phyloP scores from a whole-genome alignment of 2,329 filamentous ascomycete genomes.

The Lachnum nothofagi region DNA sequence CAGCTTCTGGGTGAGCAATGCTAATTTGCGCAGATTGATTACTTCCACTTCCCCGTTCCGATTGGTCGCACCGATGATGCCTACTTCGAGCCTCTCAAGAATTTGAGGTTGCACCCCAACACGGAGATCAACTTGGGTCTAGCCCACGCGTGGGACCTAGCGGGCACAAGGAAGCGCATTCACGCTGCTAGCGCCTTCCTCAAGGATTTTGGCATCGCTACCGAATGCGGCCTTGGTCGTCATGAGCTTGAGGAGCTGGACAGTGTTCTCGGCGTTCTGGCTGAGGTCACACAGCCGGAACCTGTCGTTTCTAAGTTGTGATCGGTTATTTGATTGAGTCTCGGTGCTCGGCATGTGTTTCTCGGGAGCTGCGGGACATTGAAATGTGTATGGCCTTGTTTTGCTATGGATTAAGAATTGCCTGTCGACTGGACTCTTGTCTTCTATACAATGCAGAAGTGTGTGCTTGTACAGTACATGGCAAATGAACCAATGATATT shows the following conservation, averaged over 20 bases:
- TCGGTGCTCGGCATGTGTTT: too few relatives aligned
- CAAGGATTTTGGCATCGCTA: conserved; percentile 36
- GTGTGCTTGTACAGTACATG: too few relatives aligned
- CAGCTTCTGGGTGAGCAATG: too few relatives aligned
- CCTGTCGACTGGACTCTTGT: too few relatives aligned
- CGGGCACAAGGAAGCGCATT: conserved; percentile 37
- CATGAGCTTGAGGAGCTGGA: conserved; percentile 13
- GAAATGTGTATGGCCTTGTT: too few relatives aligned
- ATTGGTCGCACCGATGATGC: conserved; percentile 34
- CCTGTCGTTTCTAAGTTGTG: not conserved
- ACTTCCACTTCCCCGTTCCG: conserved; percentile 42
- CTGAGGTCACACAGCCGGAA: not conserved
- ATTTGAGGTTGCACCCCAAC: conserved; percentile 28
- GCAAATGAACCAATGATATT: too few relatives aligned
- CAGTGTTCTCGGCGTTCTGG: conserved; percentile 5
- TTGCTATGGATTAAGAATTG: too few relatives aligned
- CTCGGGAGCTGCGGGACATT: too few relatives aligned
- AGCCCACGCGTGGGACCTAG: conserved; percentile 36
- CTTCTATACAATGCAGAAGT: too few relatives aligned
- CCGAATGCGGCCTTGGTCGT: conserved; percentile 40
- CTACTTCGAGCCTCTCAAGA: conserved; percentile 38
- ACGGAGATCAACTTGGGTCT: conserved; percentile 39
- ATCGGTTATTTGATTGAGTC: too few relatives aligned
- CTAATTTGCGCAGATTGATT: too few relatives aligned
- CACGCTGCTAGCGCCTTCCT: conserved; percentile 32